A percentile compares a stretch with the other conserved stretches of the same genome.
phyloP scores from a whole-genome alignment of 1,139 yeast species.

The Yamadazyma dushanensis region DNA sequence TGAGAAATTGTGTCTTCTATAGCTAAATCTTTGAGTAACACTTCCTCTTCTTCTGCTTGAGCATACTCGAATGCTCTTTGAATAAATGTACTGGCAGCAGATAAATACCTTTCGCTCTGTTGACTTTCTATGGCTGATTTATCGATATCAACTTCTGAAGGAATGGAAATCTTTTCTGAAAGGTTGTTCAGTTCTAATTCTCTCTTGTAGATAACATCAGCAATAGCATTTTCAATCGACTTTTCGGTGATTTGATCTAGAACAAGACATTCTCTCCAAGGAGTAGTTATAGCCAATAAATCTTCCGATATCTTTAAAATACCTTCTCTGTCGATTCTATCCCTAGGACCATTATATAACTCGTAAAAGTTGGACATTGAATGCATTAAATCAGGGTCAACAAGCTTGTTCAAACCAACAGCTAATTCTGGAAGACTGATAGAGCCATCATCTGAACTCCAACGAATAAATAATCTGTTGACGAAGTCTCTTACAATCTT shows the following conservation, averaged over 20 bases:
- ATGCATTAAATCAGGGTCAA: conserved; percentile 75
- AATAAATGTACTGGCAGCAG: conserved; percentile 85
- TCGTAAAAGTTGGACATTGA: conserved; percentile 77
- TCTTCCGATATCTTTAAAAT: conserved; percentile 87
- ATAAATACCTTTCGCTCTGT: conserved; percentile 78
- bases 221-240: conserved; percentile 64
- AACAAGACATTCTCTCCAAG: conserved; percentile 71
- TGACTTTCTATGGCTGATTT: conserved; percentile 62
- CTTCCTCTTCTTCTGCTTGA: conserved; percentile 59
- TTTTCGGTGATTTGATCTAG: conserved; percentile 61
- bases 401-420: conserved; percentile 67
- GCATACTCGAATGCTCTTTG: conserved; percentile 92
- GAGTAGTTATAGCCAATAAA: conserved; percentile 73
- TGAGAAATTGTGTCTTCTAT: conserved; percentile 44
- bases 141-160: conserved; percentile 61
- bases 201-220: conserved; percentile 52
- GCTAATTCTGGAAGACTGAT: conserved; percentile 70
- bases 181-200: conserved; percentile 18
- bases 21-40: conserved; percentile 38
- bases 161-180: conserved; percentile 29
- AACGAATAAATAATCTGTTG: conserved; percentile 60
- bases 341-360: conserved; percentile 67
- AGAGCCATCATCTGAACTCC: conserved; percentile 58
- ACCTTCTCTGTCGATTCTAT: conserved; percentile 72
- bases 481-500: conserved; percentile 42